Evolutionary conservation across 768 basidiomycete species (phyloP).

Genomic region (Leccinum boreale): DNA sequence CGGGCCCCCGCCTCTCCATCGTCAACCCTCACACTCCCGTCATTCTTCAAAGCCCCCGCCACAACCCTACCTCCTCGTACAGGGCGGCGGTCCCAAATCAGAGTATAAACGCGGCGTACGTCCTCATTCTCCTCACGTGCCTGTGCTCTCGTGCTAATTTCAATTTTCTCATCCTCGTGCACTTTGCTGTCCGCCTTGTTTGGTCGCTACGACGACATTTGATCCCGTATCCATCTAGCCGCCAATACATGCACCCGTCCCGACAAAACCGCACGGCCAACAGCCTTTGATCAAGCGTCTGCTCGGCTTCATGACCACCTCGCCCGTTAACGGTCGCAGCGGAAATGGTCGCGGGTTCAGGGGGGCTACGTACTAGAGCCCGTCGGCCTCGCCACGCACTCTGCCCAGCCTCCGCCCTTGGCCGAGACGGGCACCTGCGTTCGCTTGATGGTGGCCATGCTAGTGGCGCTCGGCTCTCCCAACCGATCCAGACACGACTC

Average conservation of each 20-base stretch:
- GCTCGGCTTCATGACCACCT: conserved; percentile 25
- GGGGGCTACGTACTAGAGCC: conserved; percentile 24
- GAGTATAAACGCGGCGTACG: conserved; percentile 33
- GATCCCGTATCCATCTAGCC: conserved; percentile 10
- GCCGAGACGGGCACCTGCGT: neutral
- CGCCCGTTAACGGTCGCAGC: conserved; percentile 23
- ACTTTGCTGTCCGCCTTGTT: conserved; percentile 2
- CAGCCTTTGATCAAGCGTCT: conserved; percentile 32
- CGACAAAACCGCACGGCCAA: conserved; percentile 25
- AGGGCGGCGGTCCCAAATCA: conserved; percentile 26
- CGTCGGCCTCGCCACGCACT: neutral
- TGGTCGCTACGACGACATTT: conserved; percentile 7
- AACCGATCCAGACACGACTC: conserved; percentile 7
- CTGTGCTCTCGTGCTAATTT: conserved; percentile 15
- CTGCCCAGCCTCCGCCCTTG: neutral
- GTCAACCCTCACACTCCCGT: conserved; percentile 18
- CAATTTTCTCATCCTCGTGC: conserved; percentile 1
- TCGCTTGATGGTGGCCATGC: neutral
- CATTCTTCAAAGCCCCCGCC: conserved; percentile 22
- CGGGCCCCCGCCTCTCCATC: conserved; percentile 11
- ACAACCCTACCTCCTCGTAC: conserved; percentile 27
- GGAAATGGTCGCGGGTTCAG: conserved; percentile 24
- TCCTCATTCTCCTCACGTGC: conserved; percentile 12
- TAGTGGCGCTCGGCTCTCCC: neutral
- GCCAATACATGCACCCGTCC: conserved; percentile 28